These are phyloP conservation scores for Coniferiporia weirii DNA, from an alignment of 1,284 basidiomycete genomes.

Conservation along the genomic window DNA sequence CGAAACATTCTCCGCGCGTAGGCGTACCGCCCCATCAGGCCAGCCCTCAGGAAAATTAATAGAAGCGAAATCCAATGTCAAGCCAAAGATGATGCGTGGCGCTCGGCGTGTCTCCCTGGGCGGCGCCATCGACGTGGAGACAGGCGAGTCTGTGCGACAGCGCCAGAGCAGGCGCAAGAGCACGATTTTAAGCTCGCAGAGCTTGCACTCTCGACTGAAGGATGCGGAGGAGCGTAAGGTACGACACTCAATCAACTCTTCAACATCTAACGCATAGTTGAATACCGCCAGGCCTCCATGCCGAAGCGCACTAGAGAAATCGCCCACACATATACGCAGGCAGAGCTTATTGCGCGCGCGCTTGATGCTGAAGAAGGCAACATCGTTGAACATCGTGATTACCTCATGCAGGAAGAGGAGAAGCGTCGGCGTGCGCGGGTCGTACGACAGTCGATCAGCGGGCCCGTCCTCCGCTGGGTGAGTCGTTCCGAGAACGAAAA, in stretches of 20 bases:
- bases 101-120: conserved; percentile 53
- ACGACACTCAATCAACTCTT: conserved; percentile 17
- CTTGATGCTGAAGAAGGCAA: conserved; percentile 85
- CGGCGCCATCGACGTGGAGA: conserved; percentile 48
- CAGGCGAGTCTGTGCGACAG: conserved; percentile 42
- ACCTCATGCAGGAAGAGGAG: conserved; percentile 76
- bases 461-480: conserved; percentile 70
- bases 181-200: conserved; percentile 59
- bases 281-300: conserved; percentile 41
- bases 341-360: conserved; percentile 74
- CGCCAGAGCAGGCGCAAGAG: conserved; percentile 61
- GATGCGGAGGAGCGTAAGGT: conserved; percentile 62
- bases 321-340: conserved; percentile 59
- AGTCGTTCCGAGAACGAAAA: conserved; percentile 55
- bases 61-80: conserved; percentile 37
- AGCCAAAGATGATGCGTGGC: conserved; percentile 32
- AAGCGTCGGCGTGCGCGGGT: conserved; percentile 65
- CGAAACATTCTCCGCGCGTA: conserved; percentile 57
- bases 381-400: conserved; percentile 70
- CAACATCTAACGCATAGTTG: not conserved
- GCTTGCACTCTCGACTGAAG: conserved; percentile 49
- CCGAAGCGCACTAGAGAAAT: conserved; percentile 55
- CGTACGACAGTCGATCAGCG: conserved; percentile 55
- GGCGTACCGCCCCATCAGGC: conserved; percentile 24
- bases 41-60: conserved; percentile 44